A percentile compares a stretch with the other conserved stretches of the same genome.
phyloP scores from a whole-genome alignment of 345 rosid genomes.

The Iberis pinnata region DNA sequence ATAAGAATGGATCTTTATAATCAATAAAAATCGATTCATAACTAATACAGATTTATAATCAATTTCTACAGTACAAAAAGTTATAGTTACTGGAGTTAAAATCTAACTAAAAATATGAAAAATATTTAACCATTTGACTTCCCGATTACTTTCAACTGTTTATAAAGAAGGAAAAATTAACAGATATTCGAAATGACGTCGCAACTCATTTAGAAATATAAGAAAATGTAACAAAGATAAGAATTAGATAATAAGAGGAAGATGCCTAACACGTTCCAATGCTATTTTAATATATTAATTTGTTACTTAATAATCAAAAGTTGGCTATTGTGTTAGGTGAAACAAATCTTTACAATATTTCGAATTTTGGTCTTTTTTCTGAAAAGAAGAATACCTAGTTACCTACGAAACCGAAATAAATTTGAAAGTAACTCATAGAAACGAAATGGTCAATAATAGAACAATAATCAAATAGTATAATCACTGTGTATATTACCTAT shows the following conservation, averaged over 20 bases:
- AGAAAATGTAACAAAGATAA: background rate
- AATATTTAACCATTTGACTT: too few species aligned
- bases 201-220: background rate
- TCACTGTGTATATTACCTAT: constrained; percentile 6
- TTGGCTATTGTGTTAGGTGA: constrained; percentile 21
- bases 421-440: constrained; percentile 4
- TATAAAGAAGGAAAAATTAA: constrained; percentile 16
- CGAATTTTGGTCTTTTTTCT: background rate
- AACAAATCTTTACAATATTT: constrained; percentile 20
- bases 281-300: background rate
- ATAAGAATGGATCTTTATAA: too few species aligned
- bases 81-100: background rate
- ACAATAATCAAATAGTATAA: constrained; percentile 2
- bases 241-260: background rate
- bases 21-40: too few species aligned
- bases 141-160: too few species aligned
- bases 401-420: constrained; percentile 13
- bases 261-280: constrained; percentile 24
- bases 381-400: constrained; percentile 11
- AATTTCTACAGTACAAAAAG: too few species aligned
- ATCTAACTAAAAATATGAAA: too few species aligned
- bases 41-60: too few species aligned
- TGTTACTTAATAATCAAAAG: constrained; percentile 14
- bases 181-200: background rate
- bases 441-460: constrained; percentile 10